A percentile compares a stretch with the other conserved stretches of the same genome.
phyloP scores from a whole-genome alignment of 2,329 filamentous ascomycete species.

The Aureobasidium sp. region DNA sequence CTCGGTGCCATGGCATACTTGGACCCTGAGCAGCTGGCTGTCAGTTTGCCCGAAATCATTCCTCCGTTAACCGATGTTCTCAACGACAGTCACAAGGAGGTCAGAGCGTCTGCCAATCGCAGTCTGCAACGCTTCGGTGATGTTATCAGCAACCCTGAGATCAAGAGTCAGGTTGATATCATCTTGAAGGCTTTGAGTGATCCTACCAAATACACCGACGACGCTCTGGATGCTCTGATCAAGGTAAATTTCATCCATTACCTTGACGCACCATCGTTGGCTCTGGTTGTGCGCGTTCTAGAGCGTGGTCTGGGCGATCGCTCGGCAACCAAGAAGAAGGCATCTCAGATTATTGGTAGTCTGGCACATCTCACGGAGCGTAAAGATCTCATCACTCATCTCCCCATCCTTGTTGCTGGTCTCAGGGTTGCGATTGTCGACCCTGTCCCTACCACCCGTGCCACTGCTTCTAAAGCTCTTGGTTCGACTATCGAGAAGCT shows the following conservation, averaged over 20 bases:
- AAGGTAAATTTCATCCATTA: slow-evolving; percentile 99
- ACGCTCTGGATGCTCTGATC: slow-evolving; percentile 86
- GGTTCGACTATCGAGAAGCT: slow-evolving; percentile 97
- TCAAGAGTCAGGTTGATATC: slow-evolving; percentile 85
- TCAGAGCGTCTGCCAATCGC: slow-evolving; percentile 82
- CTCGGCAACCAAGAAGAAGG: slow-evolving; percentile 92
- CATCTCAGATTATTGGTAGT: slow-evolving; percentile 95
- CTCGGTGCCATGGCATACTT: slow-evolving; percentile 98
- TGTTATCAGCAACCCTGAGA: slow-evolving; percentile 95
- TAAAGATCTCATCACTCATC: slow-evolving; percentile 83
- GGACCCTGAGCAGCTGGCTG: slow-evolving; percentile 86
- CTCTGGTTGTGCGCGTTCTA: slow-evolving; percentile 88
- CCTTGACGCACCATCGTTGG: slow-evolving; percentile 91
- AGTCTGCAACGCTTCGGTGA: slow-evolving; percentile 97
- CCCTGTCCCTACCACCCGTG: slow-evolving; percentile 90
- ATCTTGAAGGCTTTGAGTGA: slow-evolving; percentile 95
- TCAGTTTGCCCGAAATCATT: slow-evolving; percentile 92
- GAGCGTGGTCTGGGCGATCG: slow-evolving; percentile 86
- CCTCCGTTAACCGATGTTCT: slow-evolving; percentile 88
- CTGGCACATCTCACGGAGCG: slow-evolving; percentile 94
- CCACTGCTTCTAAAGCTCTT: slow-evolving; percentile 89
- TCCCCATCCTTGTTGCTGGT: slow-evolving; percentile 87
- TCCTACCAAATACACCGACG: slow-evolving; percentile 93
- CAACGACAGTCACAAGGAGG: slow-evolving; percentile 98
- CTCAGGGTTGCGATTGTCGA: slow-evolving; percentile 86